Conservation (phyloP, 495 filamentous ascomycete genomes). For the Hypoxylon cercidicola region DNA sequence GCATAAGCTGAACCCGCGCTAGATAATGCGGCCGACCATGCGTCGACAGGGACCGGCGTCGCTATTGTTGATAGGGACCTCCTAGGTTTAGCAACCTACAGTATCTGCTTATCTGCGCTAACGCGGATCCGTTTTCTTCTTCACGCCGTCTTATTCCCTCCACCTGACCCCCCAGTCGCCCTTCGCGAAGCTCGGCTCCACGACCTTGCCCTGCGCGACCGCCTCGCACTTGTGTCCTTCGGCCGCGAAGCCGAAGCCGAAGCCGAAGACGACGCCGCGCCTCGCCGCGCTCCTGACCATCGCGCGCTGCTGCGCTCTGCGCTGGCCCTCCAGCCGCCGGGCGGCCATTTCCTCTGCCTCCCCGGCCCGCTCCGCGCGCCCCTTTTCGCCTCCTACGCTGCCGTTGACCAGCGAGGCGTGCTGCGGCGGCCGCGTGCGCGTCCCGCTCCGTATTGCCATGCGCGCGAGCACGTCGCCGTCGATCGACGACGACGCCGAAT, state of each 20-base stretch:
- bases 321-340: conserved; percentile 41
- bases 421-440: conserved; percentile 51
- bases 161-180: conserved; percentile 60
- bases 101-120: too few relatives aligned
- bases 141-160: conserved; percentile 42
- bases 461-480: conserved; percentile 20
- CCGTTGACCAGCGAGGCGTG: conserved; percentile 52
- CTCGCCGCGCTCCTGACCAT: conserved; percentile 56
- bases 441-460: conserved; percentile 34
- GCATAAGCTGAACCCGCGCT: not conserved
- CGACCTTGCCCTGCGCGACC: conserved; percentile 54
- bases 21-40: not conserved
- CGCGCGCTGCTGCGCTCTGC: conserved; percentile 49
- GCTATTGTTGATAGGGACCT: not conserved
- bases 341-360: conserved; percentile 47
- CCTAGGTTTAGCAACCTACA: too few relatives aligned
- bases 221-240: conserved; percentile 36
- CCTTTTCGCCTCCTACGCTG: conserved; percentile 56
- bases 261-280: conserved; percentile 59
- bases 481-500: not conserved
- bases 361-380: conserved; percentile 51
- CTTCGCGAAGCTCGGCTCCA: conserved; percentile 58
- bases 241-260: conserved; percentile 42
- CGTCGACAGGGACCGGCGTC: not conserved
- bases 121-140: not conserved